Evolutionary conservation across 2,329 filamentous ascomycete species (phyloP), one percentile per base, ranked within the genome.

Genomic region (Juglanconis juglandina): DNA sequence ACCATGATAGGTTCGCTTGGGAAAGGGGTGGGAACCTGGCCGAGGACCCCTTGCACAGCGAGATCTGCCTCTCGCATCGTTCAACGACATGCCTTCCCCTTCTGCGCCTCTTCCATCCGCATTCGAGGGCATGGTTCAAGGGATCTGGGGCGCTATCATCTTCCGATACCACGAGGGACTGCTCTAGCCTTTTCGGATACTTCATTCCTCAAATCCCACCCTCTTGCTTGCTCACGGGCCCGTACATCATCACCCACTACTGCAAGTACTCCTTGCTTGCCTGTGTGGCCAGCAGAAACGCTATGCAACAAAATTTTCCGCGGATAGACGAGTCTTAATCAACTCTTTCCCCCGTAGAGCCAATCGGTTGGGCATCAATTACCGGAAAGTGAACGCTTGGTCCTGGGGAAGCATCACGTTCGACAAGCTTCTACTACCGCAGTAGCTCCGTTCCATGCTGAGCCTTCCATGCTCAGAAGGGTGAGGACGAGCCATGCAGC

Each of bases 81-180:
- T 73, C 71, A 71, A 75, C 73, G 71, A 73, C 70, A 73, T 71
- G 66, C 69, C 65, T 70, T 69, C 54, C 62, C 63, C 53, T 61
- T 64, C 61, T 64, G 59, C 64, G 64, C 56, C 57, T 63, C 56
- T 58, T 56, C 62, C 59, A 41, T 56, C 60, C 59, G 47, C 52
- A 50, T 55, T 65, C 69, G 67, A 73, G 68, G 69, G 73, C 74
- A 75, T 74, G 75, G 75, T 75, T 75, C 75, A 71, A 69, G 74
- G 75, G 69, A 76, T 69, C 66, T 72, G 67, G 64, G 63, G 48
- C 56, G 37, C 52, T 50, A 66, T 63, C 61, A 66, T 64, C 61
- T 62, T 61, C 63, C 60, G 52, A 63, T 65, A 69, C 68, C 66
- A 66, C 63, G 63, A 63, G 64, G 53, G 53, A 58, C 60, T 50